Evolutionary conservation across 257 asterid species (phyloP).

Genomic region (Nicotiana tomentosiformis): DNA sequence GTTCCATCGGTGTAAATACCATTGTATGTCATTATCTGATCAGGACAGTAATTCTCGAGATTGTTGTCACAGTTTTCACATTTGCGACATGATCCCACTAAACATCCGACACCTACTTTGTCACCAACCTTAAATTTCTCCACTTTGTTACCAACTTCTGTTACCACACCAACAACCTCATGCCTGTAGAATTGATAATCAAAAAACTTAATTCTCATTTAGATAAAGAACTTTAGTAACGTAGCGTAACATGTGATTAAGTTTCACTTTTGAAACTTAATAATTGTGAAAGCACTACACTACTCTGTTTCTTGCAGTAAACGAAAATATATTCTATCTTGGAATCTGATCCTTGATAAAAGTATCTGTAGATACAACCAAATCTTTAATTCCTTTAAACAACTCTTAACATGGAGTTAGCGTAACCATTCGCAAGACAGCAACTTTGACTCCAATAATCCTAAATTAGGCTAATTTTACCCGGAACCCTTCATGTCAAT

Average conservation of each 20-base stretch:
- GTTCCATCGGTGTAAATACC: conserved; percentile 11
- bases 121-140: conserved; percentile 15
- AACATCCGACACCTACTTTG: conserved; percentile 21
- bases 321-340: too few relatives aligned
- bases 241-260: not conserved
- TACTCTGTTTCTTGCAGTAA: too few relatives aligned
- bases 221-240: too few relatives aligned
- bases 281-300: too few relatives aligned
- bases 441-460: not conserved
- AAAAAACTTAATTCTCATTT: too few relatives aligned
- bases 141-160: conserved; percentile 20
- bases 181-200: not conserved
- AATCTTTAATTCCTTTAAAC: too few relatives aligned
- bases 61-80: conserved; percentile 10
- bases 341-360: too few relatives aligned
- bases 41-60: conserved; percentile 6
- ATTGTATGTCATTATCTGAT: not conserved
- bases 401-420: too few relatives aligned
- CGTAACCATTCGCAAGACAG: not conserved
- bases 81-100: conserved; percentile 18
- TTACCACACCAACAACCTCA: conserved; percentile 21
- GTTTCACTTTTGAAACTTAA: not conserved
- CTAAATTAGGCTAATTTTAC: too few relatives aligned
- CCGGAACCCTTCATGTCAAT: too few relatives aligned
- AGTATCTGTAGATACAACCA: too few relatives aligned